Percentiles rank a stretch among this genome's conserved stretches.
These are phyloP conservation scores for Asterochloris erici DNA, from an alignment of 139 green algal genomes.

Conservation along the genomic window DNA sequence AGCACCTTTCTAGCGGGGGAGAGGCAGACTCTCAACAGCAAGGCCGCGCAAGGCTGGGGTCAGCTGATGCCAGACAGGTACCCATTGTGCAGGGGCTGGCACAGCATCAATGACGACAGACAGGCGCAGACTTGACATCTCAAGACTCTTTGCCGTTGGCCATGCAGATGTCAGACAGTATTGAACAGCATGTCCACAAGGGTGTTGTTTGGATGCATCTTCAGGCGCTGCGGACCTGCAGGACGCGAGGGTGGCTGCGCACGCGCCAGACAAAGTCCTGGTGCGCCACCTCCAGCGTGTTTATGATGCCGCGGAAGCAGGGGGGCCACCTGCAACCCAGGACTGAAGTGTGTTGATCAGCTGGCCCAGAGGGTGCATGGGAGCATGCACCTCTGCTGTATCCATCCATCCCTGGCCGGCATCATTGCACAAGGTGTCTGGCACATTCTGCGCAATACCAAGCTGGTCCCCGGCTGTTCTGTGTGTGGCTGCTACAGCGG, in stretches of 20 bases:
- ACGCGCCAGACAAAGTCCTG: slow-evolving; percentile 31
- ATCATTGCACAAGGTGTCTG: too few relatives aligned
- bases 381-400: too few relatives aligned
- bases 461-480: too few relatives aligned
- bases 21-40: background rate
- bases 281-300: slow-evolving; percentile 25
- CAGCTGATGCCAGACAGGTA: background rate
- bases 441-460: too few relatives aligned
- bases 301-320: slow-evolving; percentile 30
- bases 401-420: too few relatives aligned
- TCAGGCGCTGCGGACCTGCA: slow-evolving; percentile 5
- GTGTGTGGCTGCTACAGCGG: too few relatives aligned
- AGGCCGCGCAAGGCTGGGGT: background rate
- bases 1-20: too few relatives aligned
- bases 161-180: background rate
- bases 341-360: too few relatives aligned
- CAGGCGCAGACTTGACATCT: background rate
- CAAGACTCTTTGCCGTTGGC: background rate
- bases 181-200: background rate
- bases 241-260: slow-evolving; percentile 9
- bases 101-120: background rate
- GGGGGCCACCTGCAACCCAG: background rate
- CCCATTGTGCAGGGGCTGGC: background rate
- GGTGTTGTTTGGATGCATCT: background rate
- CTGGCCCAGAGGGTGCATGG: too few relatives aligned